phyloP scores from a whole-genome alignment of 108 stramenopile genomes.

The Chaetoceros tenuissimus region DNA sequence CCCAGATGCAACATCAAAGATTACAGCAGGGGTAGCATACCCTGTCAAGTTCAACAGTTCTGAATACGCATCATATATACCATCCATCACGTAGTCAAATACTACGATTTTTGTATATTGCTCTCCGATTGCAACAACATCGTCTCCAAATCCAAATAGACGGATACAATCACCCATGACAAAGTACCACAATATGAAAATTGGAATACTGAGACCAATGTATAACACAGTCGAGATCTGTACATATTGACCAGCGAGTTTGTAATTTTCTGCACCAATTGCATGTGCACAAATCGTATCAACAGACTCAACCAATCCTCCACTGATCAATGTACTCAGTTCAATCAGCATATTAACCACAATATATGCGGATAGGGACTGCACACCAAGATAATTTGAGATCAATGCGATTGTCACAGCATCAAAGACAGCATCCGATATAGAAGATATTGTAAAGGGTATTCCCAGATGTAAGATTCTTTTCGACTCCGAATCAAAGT shows the following conservation, averaged over 20 bases:
- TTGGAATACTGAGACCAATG: slow-evolving; percentile 16
- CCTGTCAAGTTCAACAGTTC: slow-evolving; percentile 38
- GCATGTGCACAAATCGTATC: slow-evolving; percentile 43
- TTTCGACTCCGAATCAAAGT: background rate
- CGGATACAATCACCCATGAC: slow-evolving; percentile 27
- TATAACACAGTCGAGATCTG: slow-evolving; percentile 40
- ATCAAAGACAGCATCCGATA: slow-evolving; percentile 7
- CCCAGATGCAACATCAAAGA: slow-evolving; percentile 9
- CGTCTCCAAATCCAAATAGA: slow-evolving; percentile 37
- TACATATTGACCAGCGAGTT: slow-evolving; percentile 49
- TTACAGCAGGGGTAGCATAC: slow-evolving; percentile 29
- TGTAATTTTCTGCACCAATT: slow-evolving; percentile 45
- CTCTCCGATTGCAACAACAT: slow-evolving; percentile 27
- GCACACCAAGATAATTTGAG: background rate
- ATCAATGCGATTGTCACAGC: background rate
- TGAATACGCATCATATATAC: slow-evolving; percentile 18
- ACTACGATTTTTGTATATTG: slow-evolving; percentile 14
- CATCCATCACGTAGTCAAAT: slow-evolving; percentile 19
- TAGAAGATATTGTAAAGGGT: slow-evolving; percentile 5
- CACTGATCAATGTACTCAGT: slow-evolving; percentile 16
- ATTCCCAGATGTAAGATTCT: background rate
- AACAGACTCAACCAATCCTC: slow-evolving; percentile 18
- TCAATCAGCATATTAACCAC: slow-evolving; percentile 7
- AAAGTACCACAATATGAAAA: slow-evolving; percentile 25
- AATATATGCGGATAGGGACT: background rate